Percentiles rank a stretch among this genome's conserved stretches.
Conservation (phyloP, 306 rosid species). For the Inga oerstediana region DNA sequence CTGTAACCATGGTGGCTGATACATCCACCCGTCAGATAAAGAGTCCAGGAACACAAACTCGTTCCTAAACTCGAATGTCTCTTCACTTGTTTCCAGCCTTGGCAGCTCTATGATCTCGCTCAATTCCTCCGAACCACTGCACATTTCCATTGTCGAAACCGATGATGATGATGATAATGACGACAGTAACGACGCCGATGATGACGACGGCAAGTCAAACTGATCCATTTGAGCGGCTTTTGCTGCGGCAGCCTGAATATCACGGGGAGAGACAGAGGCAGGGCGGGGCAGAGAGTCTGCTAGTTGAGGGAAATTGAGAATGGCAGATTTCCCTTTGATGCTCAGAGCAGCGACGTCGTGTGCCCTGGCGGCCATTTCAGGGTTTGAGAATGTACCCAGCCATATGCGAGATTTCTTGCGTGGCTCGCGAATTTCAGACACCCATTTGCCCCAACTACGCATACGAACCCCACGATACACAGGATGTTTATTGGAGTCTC, state of each 20-base stretch:
- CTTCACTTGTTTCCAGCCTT: constrained; percentile 50
- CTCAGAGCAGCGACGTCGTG: constrained; percentile 95
- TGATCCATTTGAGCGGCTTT: constrained; percentile 86
- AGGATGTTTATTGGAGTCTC: constrained; percentile 66
- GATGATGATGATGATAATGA: constrained; percentile 23
- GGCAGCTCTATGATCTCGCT: constrained; percentile 78
- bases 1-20: constrained; percentile 66
- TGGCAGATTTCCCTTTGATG: constrained; percentile 83
- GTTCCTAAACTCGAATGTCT: constrained; percentile 35
- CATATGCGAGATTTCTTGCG: constrained; percentile 95
- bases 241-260: constrained; percentile 84
- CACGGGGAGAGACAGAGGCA: constrained; percentile 69
- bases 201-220: constrained; percentile 28
- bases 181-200: constrained; percentile 2
- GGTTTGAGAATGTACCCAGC: constrained; percentile 87
- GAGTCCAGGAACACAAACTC: constrained; percentile 73
- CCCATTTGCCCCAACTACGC: constrained; percentile 99
- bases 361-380: constrained; percentile 97
- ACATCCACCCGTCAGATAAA: constrained; percentile 54
- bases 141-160: constrained; percentile 40
- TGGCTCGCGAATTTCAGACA: constrained; percentile 96
- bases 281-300: constrained; percentile 79
- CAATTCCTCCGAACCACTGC: constrained; percentile 60
- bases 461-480: constrained; percentile 84
- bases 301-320: constrained; percentile 87